Conservation (phyloP, 306 rosid genomes). For the Cotoneaster glaucophyllus region DNA sequence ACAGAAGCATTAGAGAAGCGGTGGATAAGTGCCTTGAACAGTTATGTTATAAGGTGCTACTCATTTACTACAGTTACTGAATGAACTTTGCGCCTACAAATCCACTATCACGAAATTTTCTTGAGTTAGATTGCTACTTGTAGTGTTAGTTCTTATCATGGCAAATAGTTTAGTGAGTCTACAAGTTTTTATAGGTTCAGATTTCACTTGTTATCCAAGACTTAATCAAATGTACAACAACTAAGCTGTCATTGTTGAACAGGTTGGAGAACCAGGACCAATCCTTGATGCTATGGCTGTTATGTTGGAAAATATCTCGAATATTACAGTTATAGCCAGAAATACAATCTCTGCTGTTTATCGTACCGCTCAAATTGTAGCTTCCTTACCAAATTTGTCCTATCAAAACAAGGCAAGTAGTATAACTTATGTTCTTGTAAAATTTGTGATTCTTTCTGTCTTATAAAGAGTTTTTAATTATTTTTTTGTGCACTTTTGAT, state of each 20-base stretch:
- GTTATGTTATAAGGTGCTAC: conserved; percentile 66
- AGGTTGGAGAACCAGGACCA: conserved; percentile 90
- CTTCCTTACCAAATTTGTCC: conserved; percentile 62
- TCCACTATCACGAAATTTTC: not conserved
- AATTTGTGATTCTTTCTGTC: not conserved
- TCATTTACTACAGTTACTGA: not conserved
- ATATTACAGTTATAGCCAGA: conserved; percentile 55
- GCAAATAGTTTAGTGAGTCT: not conserved
- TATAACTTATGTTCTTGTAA: conserved; percentile 9
- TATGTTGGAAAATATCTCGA: conserved; percentile 77
- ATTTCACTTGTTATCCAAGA: not conserved
- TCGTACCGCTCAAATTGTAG: conserved; percentile 78
- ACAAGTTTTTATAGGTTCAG: not conserved
- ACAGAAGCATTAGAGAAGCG: conserved; percentile 56
- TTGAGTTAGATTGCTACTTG: conserved; percentile 15
- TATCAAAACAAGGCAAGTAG: conserved; percentile 79
- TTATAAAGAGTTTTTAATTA: conserved; percentile 20
- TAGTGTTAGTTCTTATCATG: conserved; percentile 5
- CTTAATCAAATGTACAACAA: conserved; percentile 3
- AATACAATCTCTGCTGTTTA: conserved; percentile 62
- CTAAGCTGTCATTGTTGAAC: conserved; percentile 31
- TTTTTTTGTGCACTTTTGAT: conserved; percentile 12
- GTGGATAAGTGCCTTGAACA: conserved; percentile 85
- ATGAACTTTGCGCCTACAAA: not conserved
- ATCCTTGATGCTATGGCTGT: conserved; percentile 82